phyloP scores from a whole-genome alignment of 2,329 filamentous ascomycete species.

The Monilinia laxa region DNA sequence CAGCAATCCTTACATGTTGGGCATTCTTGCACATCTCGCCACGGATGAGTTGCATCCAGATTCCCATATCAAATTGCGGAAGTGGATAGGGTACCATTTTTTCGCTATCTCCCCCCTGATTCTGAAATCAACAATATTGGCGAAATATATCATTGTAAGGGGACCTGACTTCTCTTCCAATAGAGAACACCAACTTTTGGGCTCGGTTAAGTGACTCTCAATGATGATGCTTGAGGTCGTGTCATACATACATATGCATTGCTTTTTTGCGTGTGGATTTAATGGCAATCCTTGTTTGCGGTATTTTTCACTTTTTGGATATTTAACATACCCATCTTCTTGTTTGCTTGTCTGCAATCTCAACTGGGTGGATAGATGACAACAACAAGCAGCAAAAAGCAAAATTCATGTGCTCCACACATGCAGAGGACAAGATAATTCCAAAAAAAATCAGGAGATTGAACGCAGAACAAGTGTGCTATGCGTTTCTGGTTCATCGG shows the following conservation, averaged over 20 bases:
- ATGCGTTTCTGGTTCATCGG: neutral
- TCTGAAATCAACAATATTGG: conserved; percentile 10
- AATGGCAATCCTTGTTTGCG: conserved; percentile 6
- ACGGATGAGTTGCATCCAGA: conserved; percentile 14
- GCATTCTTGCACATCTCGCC: conserved; percentile 11
- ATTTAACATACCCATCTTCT: neutral
- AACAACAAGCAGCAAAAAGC: conserved; percentile 8
- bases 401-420: conserved; percentile 1
- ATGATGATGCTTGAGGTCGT: conserved; percentile 1
- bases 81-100: conserved; percentile 3
- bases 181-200: neutral
- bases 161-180: neutral
- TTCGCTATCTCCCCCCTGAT: conserved; percentile 12
- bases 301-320: neutral
- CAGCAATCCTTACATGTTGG: conserved; percentile 19
- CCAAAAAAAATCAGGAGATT: neutral
- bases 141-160: neutral
- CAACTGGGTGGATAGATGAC: neutral
- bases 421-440: neutral
- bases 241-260: conserved; percentile 12
- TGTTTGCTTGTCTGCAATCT: neutral
- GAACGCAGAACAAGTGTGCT: conserved; percentile 1
- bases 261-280: conserved; percentile 4
- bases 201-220: neutral
- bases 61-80: conserved; percentile 8